Conservation (phyloP, 1,139 yeast species). For the Pichia cactophila region DNA sequence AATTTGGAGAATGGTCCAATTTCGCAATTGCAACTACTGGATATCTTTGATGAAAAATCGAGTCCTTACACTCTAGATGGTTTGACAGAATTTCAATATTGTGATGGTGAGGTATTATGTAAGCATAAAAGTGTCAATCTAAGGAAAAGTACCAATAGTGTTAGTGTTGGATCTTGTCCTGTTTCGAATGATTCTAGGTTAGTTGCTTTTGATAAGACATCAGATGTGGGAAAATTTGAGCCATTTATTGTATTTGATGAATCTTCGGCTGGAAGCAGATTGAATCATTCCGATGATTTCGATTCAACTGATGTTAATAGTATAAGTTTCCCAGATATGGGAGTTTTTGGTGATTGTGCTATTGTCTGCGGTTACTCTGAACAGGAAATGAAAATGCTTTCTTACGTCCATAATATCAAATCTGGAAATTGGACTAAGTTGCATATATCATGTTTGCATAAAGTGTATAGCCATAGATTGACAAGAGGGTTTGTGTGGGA, state of each 20-base stretch:
- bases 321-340: constrained; percentile 50
- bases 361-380: constrained; percentile 53
- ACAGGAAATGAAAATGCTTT: constrained; percentile 46
- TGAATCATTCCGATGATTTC: constrained; percentile 1
- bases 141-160: constrained; percentile 5
- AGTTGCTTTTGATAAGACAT: constrained; percentile 10
- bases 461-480: constrained; percentile 48
- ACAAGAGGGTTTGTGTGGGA: constrained; percentile 70
- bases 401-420: constrained; percentile 52
- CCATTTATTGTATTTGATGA: constrained; percentile 20
- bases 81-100: constrained; percentile 2
- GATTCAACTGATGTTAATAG: constrained; percentile 3
- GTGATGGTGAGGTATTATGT: not conserved
- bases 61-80: constrained; percentile 23
- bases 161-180: constrained; percentile 2
- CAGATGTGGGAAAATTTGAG: constrained; percentile 8
- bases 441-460: constrained; percentile 50
- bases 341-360: constrained; percentile 55
- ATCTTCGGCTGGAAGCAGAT: constrained; percentile 10
- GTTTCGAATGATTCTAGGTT: constrained; percentile 3
- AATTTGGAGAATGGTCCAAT: constrained; percentile 36
- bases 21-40: constrained; percentile 43
- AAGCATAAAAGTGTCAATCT: not conserved
- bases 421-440: constrained; percentile 61
- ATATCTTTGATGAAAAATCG: constrained; percentile 42